Evolutionary conservation across 108 stramenopile genomes (phyloP).

Genomic region (Licmophora abbreviata): DNA sequence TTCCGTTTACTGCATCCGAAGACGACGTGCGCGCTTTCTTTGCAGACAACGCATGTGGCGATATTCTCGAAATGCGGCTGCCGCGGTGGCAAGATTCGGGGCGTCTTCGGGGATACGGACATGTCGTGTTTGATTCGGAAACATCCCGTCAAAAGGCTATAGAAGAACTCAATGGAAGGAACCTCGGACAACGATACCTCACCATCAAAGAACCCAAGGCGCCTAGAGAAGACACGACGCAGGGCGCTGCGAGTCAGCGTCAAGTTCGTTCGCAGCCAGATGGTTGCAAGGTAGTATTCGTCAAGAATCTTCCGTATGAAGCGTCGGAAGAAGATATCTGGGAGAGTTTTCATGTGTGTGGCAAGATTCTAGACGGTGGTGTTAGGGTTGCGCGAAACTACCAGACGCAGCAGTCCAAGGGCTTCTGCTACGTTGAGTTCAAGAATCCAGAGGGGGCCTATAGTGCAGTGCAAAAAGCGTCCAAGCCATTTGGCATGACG

Average conservation of each 20-base stretch:
- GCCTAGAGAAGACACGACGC: slow-evolving; percentile 26
- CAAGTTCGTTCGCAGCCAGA: slow-evolving; percentile 30
- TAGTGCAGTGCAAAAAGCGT: slow-evolving; percentile 43
- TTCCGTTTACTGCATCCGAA: slow-evolving; percentile 71
- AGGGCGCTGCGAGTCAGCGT: slow-evolving; percentile 8
- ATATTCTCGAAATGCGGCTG: slow-evolving; percentile 72
- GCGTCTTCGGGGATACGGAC: slow-evolving; percentile 87
- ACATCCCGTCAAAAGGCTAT: slow-evolving; percentile 49
- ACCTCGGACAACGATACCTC: slow-evolving; percentile 76
- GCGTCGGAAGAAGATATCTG: slow-evolving; percentile 75
- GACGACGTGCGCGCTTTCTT: slow-evolving; percentile 76
- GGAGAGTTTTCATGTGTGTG: slow-evolving; percentile 44
- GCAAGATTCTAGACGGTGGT: slow-evolving; percentile 48
- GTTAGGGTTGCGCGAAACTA: slow-evolving; percentile 70
- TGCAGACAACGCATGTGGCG: slow-evolving; percentile 24
- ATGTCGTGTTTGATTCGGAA: slow-evolving; percentile 71
- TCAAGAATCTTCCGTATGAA: slow-evolving; percentile 88
- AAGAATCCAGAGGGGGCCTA: slow-evolving; percentile 46
- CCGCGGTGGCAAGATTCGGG: slow-evolving; percentile 93
- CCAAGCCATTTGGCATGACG: slow-evolving; percentile 32
- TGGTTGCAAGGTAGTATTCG: slow-evolving; percentile 76
- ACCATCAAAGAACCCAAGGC: slow-evolving; percentile 64
- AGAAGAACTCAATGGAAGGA: slow-evolving; percentile 46
- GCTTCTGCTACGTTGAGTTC: slow-evolving; percentile 76
- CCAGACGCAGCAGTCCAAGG: slow-evolving; percentile 52